Conservation (phyloP, 2,329 filamentous ascomycete genomes). For the Neonectria magnoliae region DNA sequence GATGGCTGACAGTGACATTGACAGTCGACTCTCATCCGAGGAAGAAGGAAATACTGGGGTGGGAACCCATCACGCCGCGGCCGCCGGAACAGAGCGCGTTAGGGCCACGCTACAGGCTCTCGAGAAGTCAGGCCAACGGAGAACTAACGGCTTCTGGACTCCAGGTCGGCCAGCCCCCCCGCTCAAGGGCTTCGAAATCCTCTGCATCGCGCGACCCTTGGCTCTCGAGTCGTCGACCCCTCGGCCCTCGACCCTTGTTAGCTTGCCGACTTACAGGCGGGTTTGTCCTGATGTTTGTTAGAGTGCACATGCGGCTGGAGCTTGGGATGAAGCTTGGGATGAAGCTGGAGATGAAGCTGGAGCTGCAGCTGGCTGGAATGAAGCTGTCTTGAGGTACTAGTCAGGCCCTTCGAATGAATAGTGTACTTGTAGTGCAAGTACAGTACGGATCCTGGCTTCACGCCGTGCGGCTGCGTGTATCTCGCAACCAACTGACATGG, state of each 20-base stretch:
- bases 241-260: slow-evolving; percentile 12
- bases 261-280: slow-evolving; percentile 13
- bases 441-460: not conserved
- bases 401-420: no score
- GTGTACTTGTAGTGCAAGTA: not conserved
- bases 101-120: slow-evolving; percentile 25
- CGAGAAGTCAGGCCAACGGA: slow-evolving; percentile 32
- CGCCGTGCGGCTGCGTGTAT: not conserved
- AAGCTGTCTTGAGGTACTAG: not conserved
- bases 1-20: not conserved
- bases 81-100: slow-evolving; percentile 13
- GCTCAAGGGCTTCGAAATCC: slow-evolving; percentile 26
- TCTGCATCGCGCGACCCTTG: not conserved
- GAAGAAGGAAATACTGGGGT: slow-evolving; percentile 3
- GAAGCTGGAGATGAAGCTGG: not conserved
- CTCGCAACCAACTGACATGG: not conserved
- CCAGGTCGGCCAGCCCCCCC: slow-evolving; percentile 33
- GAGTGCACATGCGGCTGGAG: not conserved
- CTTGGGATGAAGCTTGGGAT: not conserved
- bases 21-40: not conserved
- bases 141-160: slow-evolving; percentile 35
- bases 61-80: slow-evolving; percentile 16
- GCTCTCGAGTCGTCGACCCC: slow-evolving; percentile 1
- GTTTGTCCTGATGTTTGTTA: not conserved
- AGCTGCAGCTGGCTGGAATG: not conserved